Percentiles rank a stretch among this genome's conserved stretches.
phyloP scores from a whole-genome alignment of 495 filamentous ascomycete species.

The Tuber aestivum region DNA sequence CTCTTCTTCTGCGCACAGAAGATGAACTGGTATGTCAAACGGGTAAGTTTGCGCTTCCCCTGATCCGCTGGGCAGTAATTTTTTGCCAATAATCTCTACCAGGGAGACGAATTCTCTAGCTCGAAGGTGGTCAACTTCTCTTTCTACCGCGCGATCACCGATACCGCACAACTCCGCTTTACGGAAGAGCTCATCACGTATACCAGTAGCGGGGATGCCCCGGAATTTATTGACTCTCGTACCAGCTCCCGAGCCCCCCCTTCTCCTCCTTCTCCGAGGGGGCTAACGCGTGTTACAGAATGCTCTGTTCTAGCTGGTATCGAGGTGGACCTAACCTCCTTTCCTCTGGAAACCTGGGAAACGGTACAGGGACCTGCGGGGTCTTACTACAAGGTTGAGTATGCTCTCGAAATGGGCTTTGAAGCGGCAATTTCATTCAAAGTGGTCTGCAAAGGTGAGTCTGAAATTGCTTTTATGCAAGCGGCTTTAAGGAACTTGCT shows the following conservation, averaged over 20 bases:
- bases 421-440: constrained; percentile 1
- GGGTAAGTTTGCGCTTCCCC: constrained; percentile 13
- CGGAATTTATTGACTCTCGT: background rate
- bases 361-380: background rate
- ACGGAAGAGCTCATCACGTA: background rate
- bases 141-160: background rate
- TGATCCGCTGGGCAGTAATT: background rate
- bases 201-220: background rate
- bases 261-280: background rate
- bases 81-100: background rate
- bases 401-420: background rate
- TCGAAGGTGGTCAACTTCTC: background rate
- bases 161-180: background rate
- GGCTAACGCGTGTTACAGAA: background rate
- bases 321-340: background rate
- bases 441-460: background rate
- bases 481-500: background rate
- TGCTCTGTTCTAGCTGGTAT: background rate
- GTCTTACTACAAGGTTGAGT: background rate
- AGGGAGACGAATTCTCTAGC: constrained; percentile 1
- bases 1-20: background rate
- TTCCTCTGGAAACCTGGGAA: background rate
- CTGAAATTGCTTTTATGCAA: background rate
- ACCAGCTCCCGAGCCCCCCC: background rate
- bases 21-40: constrained; percentile 29